phyloP scores from a whole-genome alignment of 2,329 filamentous ascomycete genomes.

The Fusarium coicis region DNA sequence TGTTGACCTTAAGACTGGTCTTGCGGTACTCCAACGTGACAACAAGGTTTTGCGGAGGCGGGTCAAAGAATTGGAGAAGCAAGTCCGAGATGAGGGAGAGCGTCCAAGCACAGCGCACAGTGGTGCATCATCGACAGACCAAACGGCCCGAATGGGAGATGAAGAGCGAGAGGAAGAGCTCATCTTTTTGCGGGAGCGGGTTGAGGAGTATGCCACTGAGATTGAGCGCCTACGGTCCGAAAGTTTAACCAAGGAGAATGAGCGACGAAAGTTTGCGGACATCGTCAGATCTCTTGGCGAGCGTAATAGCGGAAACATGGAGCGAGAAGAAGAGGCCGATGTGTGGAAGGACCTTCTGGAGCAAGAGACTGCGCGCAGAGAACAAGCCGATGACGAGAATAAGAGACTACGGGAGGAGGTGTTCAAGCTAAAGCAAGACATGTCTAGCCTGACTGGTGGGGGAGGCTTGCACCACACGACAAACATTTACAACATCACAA shows the following conservation, averaged over 20 bases:
- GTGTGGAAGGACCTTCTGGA: slow-evolving; percentile 97
- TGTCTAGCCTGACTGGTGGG: slow-evolving; percentile 54
- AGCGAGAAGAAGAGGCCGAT: slow-evolving; percentile 73
- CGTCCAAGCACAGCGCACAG: slow-evolving; percentile 70
- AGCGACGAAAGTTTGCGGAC: slow-evolving; percentile 87
- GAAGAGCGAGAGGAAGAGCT: slow-evolving; percentile 87
- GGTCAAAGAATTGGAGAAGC: slow-evolving; percentile 87
- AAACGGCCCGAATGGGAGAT: slow-evolving; percentile 65
- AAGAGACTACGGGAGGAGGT: slow-evolving; percentile 85
- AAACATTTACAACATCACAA: slow-evolving; percentile 74
- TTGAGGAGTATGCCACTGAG: slow-evolving; percentile 85
- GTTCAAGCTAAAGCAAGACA: slow-evolving; percentile 74
- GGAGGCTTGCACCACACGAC: slow-evolving; percentile 66
- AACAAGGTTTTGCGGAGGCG: slow-evolving; percentile 84
- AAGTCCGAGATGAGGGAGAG: slow-evolving; percentile 73
- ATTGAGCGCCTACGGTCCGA: slow-evolving; percentile 86
- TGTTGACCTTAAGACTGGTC: slow-evolving; percentile 90
- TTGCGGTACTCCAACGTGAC: slow-evolving; percentile 90
- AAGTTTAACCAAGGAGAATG: slow-evolving; percentile 80
- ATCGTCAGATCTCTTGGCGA: slow-evolving; percentile 70
- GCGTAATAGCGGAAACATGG: slow-evolving; percentile 61
- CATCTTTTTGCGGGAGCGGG: slow-evolving; percentile 81
- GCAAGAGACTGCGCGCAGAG: slow-evolving; percentile 87
- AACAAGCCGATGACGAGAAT: slow-evolving; percentile 92
- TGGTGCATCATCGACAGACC: slow-evolving; percentile 66